Percentiles rank a stretch among this genome's conserved stretches.
Evolutionary conservation across 2,329 filamentous ascomycete species (phyloP).

Genomic region (Tolypocladium album): DNA sequence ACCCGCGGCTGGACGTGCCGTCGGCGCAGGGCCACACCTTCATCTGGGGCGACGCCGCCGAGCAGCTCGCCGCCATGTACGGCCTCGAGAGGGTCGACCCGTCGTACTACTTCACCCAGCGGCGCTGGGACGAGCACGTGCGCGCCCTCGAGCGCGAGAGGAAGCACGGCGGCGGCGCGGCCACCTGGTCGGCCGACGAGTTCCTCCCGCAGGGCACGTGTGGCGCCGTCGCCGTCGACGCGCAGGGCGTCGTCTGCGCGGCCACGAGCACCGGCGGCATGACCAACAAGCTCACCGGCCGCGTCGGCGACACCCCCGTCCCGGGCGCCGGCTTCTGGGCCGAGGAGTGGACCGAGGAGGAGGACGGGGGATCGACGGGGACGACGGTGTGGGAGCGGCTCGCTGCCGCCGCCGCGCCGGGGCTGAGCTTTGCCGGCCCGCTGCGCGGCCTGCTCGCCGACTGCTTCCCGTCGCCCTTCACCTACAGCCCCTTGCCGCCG

Average conservation of each 20-base stretch:
- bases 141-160: conserved; percentile 43
- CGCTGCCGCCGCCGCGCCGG: background rate
- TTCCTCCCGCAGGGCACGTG: conserved; percentile 77
- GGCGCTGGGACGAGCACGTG: conserved; percentile 68
- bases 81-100: conserved; percentile 59
- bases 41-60: conserved; percentile 56
- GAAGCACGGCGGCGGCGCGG: conserved; percentile 9
- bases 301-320: conserved; percentile 78
- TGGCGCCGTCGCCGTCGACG: conserved; percentile 72
- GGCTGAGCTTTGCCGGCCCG: conserved; percentile 17
- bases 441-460: conserved; percentile 43
- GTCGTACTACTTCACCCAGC: conserved; percentile 69
- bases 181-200: conserved; percentile 48
- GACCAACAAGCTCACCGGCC: conserved; percentile 79
- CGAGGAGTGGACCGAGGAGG: conserved; percentile 61
- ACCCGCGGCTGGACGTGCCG: conserved; percentile 30
- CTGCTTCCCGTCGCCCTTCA: conserved; percentile 43
- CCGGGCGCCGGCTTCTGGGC: conserved; percentile 85
- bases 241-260: conserved; percentile 60
- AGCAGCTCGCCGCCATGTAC: conserved; percentile 56
- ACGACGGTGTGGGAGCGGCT: conserved; percentile 7
- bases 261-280: conserved; percentile 64
- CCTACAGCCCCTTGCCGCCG: conserved; percentile 21
- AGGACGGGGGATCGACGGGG: conserved; percentile 17
- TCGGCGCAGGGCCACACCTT: conserved; percentile 61